phyloP scores from a whole-genome alignment of 2,329 filamentous ascomycete species.

The Stagonosporopsis cucurbitacearum region DNA sequence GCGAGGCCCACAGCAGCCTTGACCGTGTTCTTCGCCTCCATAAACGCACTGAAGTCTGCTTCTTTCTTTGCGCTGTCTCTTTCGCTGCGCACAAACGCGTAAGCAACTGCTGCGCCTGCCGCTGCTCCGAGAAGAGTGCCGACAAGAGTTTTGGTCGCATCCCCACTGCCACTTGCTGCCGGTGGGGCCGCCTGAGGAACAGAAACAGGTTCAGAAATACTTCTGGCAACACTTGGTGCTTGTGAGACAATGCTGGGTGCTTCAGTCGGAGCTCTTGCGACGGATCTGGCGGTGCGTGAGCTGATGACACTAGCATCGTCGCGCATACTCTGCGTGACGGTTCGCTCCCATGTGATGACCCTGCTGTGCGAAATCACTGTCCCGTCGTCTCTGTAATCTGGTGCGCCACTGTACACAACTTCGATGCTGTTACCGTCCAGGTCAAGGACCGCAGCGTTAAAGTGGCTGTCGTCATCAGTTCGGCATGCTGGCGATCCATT shows the following conservation, averaged over 20 bases:
- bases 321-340: slow-evolving; percentile 39
- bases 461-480: slow-evolving; percentile 61
- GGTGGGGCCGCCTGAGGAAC: slow-evolving; percentile 34
- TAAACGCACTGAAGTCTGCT: slow-evolving; percentile 47
- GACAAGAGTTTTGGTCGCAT: slow-evolving; percentile 69
- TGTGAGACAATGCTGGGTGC: slow-evolving; percentile 29
- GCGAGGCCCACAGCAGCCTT: slow-evolving; percentile 38
- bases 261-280: slow-evolving; percentile 33
- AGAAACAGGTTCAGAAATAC: slow-evolving; percentile 41
- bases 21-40: slow-evolving; percentile 41
- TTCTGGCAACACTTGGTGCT: slow-evolving; percentile 37
- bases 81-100: slow-evolving; percentile 72
- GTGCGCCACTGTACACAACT: slow-evolving; percentile 66
- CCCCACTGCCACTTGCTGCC: slow-evolving; percentile 48
- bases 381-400: slow-evolving; percentile 47
- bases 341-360: slow-evolving; percentile 52
- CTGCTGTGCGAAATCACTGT: slow-evolving; percentile 52
- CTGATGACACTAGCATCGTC: slow-evolving; percentile 44
- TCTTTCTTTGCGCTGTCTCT: slow-evolving; percentile 55
- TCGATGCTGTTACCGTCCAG: slow-evolving; percentile 86
- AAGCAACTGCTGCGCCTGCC: slow-evolving; percentile 77
- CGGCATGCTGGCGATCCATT: slow-evolving; percentile 63
- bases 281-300: slow-evolving; percentile 33
- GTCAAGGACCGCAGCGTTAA: slow-evolving; percentile 72
- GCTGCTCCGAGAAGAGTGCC: slow-evolving; percentile 81